Base-by-base conservation (phyloP, 1,284 basidiomycete genomes). In the Lentinula novae-zelandiae region DNA sequence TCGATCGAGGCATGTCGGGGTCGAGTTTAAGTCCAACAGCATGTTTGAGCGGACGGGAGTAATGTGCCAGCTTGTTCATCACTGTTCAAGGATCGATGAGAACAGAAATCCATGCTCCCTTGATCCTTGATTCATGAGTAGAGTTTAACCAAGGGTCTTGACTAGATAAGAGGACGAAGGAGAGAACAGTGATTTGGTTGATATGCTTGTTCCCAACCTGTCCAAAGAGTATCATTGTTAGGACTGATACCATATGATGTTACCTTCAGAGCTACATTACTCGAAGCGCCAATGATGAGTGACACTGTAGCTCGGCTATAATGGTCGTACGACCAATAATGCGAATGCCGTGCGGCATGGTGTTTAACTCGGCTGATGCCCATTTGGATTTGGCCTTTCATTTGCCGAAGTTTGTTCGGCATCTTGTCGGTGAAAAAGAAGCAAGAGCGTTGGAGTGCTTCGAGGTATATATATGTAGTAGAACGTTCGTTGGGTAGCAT, bases 81-180 rank as follows among this genome's bases (percentile, higher is more conserved):
- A 31, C n/a, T 40, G 7, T 42, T 34, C n/a, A 22, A 42, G 54
- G 54, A 56, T 56, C 54, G 54, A 42, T 56, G 54, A 56, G 54
- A 56, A 17, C 10, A 36, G 15, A 50, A 50, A 31, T 33, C 22
- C 49, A 4, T 9, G 2, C 22, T 12, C 31, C 20, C 49, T 27
- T 31, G 31, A 50, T 12, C 10, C 6, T 44, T 44, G 12, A 15
- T 44, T 20, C 9, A 12, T 31, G 4, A 46, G 9, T 22, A 20
- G 8, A 20, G 9, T 20, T 9, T 22, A 22, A 12, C 44, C 44
- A 46, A 20, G 4, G 36, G 17, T 46, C 4, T 7, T 9, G 44
- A 10, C 17, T 20, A 17, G 8, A 46, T 20, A 20, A 46, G 17
- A 20, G 44, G 10, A 20, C 1, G 36, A 9, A 38, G 8, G 36